These are phyloP conservation scores for Cyberlindnera nakhonratchasimensis DNA, from an alignment of 805 yeast genomes.

Conservation along the genomic window DNA sequence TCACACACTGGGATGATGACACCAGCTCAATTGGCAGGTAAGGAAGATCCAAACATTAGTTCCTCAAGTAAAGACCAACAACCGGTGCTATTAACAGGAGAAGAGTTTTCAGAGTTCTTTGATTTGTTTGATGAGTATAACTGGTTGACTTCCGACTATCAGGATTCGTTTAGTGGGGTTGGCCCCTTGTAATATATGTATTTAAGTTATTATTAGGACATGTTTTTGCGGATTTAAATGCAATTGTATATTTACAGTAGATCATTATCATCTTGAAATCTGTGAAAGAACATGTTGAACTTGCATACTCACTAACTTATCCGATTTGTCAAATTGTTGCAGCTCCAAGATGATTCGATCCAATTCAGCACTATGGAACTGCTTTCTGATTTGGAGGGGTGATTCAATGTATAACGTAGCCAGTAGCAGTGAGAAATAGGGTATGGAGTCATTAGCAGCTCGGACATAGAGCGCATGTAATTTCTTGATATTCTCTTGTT, in stretches of 20 bases:
- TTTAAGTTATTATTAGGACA: too few species aligned
- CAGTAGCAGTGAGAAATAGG: constrained; percentile 21
- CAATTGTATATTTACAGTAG: too few species aligned
- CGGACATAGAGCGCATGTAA: constrained; percentile 14
- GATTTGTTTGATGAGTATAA: constrained; percentile 10
- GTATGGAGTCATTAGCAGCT: constrained; percentile 4
- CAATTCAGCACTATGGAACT: constrained; percentile 20
- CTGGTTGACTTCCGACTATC: not conserved
- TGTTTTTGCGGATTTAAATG: too few species aligned
- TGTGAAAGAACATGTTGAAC: constrained; percentile 15
- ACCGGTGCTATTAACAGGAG: not conserved
- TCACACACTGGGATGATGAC: not conserved
- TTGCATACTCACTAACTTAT: constrained; percentile 13
- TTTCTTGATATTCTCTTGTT: not conserved
- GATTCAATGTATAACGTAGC: constrained; percentile 15
- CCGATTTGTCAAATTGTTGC: constrained; percentile 19
- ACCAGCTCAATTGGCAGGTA: not conserved
- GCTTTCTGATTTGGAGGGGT: not conserved
- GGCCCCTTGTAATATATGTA: not conserved
- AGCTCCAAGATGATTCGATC: constrained; percentile 14
- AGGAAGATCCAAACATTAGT: not conserved
- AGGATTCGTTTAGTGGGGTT: not conserved
- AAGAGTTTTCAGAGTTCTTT: constrained; percentile 4
- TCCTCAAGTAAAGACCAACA: not conserved
- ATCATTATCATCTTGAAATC: not conserved